phyloP scores from a whole-genome alignment of 1,284 basidiomycete genomes.

The Lentinus polychrous region DNA sequence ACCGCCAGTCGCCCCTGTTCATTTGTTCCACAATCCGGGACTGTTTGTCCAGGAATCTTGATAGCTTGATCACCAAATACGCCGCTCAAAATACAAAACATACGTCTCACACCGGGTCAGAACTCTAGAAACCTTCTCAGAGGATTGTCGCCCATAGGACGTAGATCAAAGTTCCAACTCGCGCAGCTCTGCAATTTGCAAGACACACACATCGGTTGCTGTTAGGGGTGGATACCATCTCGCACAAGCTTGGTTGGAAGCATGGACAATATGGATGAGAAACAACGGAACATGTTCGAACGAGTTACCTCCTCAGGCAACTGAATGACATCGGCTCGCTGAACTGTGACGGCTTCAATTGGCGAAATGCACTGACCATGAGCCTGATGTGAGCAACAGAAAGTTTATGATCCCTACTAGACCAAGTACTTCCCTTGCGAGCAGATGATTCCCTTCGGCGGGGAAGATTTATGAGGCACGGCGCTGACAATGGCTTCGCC shows the following conservation, averaged over 20 bases:
- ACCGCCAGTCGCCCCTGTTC: no score
- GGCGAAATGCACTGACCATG: neutral
- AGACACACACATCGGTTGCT: neutral
- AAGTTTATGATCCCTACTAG: neutral
- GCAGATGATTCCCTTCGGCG: neutral
- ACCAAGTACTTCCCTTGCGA: neutral
- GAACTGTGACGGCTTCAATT: neutral
- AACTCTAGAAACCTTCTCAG: constrained; percentile 1
- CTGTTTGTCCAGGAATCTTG: no score
- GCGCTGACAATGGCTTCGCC: no score
- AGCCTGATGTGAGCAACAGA: neutral
- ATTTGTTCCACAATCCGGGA: no score
- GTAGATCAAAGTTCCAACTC: neutral
- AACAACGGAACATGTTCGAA: neutral
- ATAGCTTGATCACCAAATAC: no score
- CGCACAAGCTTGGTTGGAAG: neutral
- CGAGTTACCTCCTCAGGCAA: neutral
- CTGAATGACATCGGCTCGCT: neutral
- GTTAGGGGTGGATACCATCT: constrained; percentile 3
- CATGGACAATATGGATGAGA: neutral
- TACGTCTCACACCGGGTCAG: neutral
- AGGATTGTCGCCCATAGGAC: constrained; percentile 1
- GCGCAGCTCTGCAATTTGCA: neutral
- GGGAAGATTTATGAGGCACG: no score
- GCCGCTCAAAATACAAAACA: no score